Base-by-base conservation (phyloP, 768 basidiomycete species). In the Boletus speciosus region DNA sequence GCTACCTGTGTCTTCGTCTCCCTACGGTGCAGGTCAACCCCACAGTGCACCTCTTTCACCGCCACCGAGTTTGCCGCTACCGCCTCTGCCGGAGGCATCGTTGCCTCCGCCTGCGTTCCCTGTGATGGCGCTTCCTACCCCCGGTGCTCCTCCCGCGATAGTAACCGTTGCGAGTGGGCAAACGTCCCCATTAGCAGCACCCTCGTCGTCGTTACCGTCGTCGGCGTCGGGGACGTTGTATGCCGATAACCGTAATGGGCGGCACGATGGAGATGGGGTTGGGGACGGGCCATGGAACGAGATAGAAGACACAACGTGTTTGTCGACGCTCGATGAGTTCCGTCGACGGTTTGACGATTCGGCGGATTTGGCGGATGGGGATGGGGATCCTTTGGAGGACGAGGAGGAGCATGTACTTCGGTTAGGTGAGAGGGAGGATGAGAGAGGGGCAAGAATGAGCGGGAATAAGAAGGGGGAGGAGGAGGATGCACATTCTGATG, bases 401-500 rank as follows among this genome's bases (percentile, higher is more conserved):
- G 63, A 63, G 8, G 50, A 2, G 11, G 53, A 60, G 34, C n/a
- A 14, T 19, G 57, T 58, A 1, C 42, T 49, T 31, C 21, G 36
- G 2, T 10, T 40, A 1, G 32, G 51, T 19, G 50, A 38, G 51
- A 60, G 38, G 34, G 59, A 49, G 31, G 55, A 59, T 19, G 39
- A 49, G 19, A 23, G 11, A 14, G 27, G 3, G n/a, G 19, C 6
- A 6, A 37, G 31, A 4, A 3, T 15, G 37, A 39, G 23, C 8
- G 21, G 29, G 16, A 32, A 38, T 4, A 46, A 21, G 39, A 3
- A 45, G 4, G 29, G 40, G 42, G 47, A 45, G 0, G 57, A 8
- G 0, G 61, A 60, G 16, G 66, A 72, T 4, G 74, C 67, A 6
- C 57, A 74, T 49, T 81, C 81, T 2, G 85, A 86, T 53, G 85